Evolutionary conservation across 2,329 filamentous ascomycete genomes (phyloP), one percentile per base, ranked within the genome.

Genomic region (Neurospora sp.): DNA sequence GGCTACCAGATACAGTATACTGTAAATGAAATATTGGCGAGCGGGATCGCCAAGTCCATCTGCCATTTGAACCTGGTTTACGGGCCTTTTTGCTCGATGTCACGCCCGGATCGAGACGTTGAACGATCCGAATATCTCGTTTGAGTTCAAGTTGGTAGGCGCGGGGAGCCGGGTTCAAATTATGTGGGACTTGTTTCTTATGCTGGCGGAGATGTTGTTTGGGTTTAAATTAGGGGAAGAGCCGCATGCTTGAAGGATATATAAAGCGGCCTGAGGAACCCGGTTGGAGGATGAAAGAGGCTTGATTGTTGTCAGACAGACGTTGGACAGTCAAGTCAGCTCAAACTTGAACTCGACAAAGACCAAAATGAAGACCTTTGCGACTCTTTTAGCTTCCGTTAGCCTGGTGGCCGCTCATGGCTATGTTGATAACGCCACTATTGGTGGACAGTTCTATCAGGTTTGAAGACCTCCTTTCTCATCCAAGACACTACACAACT

Each of bases 381-480:
- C 73, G 71, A 71, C 77, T 74, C 23, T 79, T 68, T 69, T 78
- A 70, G 74, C 76, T 68, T 70, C 76, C 19, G 81, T 81, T 68
- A 79, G 80, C 72, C 74, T 81, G 69, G 82, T 81, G 68, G 80
- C 82, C 37, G 83, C 80, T 66, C 85, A 87, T 71, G 85, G 85
- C 41, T 83, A 82, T 71, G 81, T 86, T 68, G 79, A 82, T 70
- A 81, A 79, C 65, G 83, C 80, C 69, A 82, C 79, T 17, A 84
- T 85, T 67, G 80, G 78, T 5, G 80, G 81, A 2, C 74, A 77
- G 37, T 77, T 77, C 65, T 83, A 81, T 69, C 75, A 79, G 74
- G 76, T 23, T 23, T 23, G 19, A 23, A 23, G 19, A 23, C 19
- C 19, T 23, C 19, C 19, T 23, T 23, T 23, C 19, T 23, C 19